Evolutionary conservation across 148 eudicot genomes (phyloP), one percentile per base, ranked within the genome.

Genomic region (Spergularia marina): DNA sequence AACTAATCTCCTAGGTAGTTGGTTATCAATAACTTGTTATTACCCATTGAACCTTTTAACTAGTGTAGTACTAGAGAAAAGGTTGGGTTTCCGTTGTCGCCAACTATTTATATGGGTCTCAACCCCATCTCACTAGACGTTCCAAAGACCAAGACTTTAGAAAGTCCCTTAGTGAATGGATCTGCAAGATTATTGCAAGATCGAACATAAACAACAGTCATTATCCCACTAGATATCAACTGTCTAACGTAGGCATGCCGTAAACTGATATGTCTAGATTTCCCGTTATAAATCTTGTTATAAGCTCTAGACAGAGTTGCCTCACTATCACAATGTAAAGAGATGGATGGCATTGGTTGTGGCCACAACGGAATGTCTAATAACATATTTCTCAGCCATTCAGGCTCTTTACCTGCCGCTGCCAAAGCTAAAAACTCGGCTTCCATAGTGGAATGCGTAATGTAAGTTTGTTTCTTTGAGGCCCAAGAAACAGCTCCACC

Each of bases 401-500:
- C 58, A 1, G 76, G 66, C 64, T 80, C 70, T 65, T 80, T 60
- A 41, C 72, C 59, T 13, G 78, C 54, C 6, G 41, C 67, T 0
- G 76, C 36, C 36, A 30, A 30, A 30, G 36, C 36, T 30, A 30
- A 30, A 30, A 30, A 30, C 36, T 30, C 36, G 36, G 36, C 36
- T 30, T 30, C 36, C 36, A 30, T 30, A 3, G 36, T 30, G 36
- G 4, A 30, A 30, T 30, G 36, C 36, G 36, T 30, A 30, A 30
- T 30, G 36, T 2, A 30, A 0, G 36, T 30, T 30, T 30, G 36
- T 30, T 30, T 30, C 36, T 30, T 30, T 30, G 36, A 30, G 5
- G 58, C 56, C 83, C 72, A 76, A 80, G 65, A 75, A 21, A 80
- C 51, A 0, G 58, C 75, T 30, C 60, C 83, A 2, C 83, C 76